Conservation (phyloP, 306 rosid species). For the Argentina anserina region DNA sequence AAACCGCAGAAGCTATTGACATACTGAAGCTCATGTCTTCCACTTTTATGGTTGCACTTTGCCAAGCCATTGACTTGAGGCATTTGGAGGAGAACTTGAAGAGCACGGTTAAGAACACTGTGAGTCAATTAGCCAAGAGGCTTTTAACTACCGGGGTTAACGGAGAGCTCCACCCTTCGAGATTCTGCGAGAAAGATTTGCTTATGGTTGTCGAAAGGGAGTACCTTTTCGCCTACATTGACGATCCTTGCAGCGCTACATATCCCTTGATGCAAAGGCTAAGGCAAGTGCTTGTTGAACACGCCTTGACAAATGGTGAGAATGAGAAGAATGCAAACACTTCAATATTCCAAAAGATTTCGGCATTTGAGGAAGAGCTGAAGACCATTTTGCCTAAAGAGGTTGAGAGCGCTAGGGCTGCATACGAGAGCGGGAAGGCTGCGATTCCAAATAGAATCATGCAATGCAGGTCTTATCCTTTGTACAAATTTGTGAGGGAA, state of each 20-base stretch:
- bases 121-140: conserved; percentile 76
- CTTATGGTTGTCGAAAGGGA: conserved; percentile 77
- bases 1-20: conserved; percentile 70
- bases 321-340: conserved; percentile 54
- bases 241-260: conserved; percentile 67
- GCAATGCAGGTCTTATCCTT: conserved; percentile 77
- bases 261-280: conserved; percentile 88
- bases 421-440: conserved; percentile 49
- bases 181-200: conserved; percentile 79
- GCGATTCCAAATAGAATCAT: conserved; percentile 52
- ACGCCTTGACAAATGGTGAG: conserved; percentile 58
- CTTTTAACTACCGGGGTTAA: conserved; percentile 56
- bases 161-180: conserved; percentile 81
- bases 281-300: conserved; percentile 70
- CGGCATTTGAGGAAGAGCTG: conserved; percentile 68
- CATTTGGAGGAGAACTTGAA: conserved; percentile 87
- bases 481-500: conserved; percentile 79
- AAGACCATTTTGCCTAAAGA: conserved; percentile 64
- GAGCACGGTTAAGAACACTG: conserved; percentile 54
- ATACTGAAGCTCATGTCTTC: conserved; percentile 83
- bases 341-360: conserved; percentile 82
- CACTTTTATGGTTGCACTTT: conserved; percentile 67
- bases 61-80: conserved; percentile 89
- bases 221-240: conserved; percentile 56
- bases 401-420: conserved; percentile 56